These are phyloP conservation scores for Emergomyces africanus DNA, from an alignment of 2,329 filamentous ascomycete genomes.

Conservation along the genomic window DNA sequence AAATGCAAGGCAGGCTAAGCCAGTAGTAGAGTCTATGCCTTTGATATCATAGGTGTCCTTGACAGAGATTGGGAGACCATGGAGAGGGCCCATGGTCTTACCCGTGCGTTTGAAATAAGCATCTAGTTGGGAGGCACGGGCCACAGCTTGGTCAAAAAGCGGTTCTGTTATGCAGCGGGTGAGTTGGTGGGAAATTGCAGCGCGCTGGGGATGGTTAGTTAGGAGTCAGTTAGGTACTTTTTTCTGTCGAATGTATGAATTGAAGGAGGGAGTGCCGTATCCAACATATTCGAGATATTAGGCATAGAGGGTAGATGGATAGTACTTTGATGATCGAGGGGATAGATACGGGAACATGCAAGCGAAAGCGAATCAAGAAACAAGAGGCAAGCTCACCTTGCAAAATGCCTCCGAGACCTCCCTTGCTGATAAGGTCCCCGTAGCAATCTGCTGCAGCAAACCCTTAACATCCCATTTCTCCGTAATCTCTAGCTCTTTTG, in stretches of 20 bases:
- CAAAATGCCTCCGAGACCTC: constrained; percentile 44
- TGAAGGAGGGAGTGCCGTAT: too few species aligned
- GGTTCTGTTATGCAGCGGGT: constrained; percentile 40
- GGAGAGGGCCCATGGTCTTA: constrained; percentile 43
- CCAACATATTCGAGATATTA: too few species aligned
- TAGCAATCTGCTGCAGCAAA: constrained; percentile 24
- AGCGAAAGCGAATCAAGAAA: neutral
- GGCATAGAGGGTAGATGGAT: too few species aligned
- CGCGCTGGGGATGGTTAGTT: constrained; percentile 16
- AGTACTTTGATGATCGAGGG: too few species aligned
- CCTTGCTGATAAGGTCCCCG: constrained; percentile 24
- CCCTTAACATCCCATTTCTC: constrained; percentile 37
- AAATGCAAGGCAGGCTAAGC: constrained; percentile 47
- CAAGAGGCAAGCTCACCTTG: constrained; percentile 25
- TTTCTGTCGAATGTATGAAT: neutral
- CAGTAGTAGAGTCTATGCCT: constrained; percentile 43
- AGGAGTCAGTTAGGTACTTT: neutral
- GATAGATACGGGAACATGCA: neutral
- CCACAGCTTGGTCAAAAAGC: constrained; percentile 38
- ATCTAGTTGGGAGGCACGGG: constrained; percentile 38
- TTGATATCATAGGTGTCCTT: constrained; percentile 36
- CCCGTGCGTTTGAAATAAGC: constrained; percentile 27
- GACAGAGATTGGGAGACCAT: constrained; percentile 46
- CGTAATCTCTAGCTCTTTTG: constrained; percentile 42
- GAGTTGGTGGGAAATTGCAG: constrained; percentile 29